Base-by-base conservation (phyloP, 1,284 basidiomycete species). In the Cryptococcus wingfieldii region DNA sequence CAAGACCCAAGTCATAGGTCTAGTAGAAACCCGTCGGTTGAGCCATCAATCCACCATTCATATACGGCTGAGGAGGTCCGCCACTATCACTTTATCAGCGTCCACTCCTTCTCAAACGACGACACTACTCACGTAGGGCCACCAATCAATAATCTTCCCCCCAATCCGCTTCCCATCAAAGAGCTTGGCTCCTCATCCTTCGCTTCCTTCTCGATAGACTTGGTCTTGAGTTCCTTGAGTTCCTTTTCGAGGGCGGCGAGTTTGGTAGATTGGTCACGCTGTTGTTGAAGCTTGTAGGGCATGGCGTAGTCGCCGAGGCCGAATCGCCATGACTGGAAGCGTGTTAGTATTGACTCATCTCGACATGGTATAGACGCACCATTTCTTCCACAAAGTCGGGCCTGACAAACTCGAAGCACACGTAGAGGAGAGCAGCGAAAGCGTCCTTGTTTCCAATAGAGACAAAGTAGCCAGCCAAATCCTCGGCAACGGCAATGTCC, bases 401-500 rank as follows among this genome's bases (percentile, higher is more conserved):
- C 42, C 90, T 84, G 52, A 98, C 79, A 13, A 97, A 81, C 76
- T 98, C 94, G 79, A 94, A 98, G 79, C 90, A 95, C 41, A 89
- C 83, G 69, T 86, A 97, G 39, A 97, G 83, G 66, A 89, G 82
- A 1, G 91, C 92, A 0, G 92, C 87, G 76, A 96, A 98, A 77
- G 91, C 95, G 76, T 98, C 96, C 79, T 93, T 95, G 83, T 95
- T 96, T 41, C 96, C 96, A 62, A 98, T 96, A 74, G 92, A 89
- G 62, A 97, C 91, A 71, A 93, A 94, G 80, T 94, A 98, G 9
- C 86, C 86, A 19, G 97, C 80, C 16, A 98, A 81, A 57, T 98
- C 96, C 76, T 99, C 94, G 3, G 91, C 89, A 38, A 98, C 89
- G 54, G 93, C 88, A 7, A 83, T 85, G 27, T 83, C 85, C 39